These are phyloP conservation scores for Andrographis paniculata DNA, from an alignment of 305 asterid species.

Conservation along the genomic window DNA sequence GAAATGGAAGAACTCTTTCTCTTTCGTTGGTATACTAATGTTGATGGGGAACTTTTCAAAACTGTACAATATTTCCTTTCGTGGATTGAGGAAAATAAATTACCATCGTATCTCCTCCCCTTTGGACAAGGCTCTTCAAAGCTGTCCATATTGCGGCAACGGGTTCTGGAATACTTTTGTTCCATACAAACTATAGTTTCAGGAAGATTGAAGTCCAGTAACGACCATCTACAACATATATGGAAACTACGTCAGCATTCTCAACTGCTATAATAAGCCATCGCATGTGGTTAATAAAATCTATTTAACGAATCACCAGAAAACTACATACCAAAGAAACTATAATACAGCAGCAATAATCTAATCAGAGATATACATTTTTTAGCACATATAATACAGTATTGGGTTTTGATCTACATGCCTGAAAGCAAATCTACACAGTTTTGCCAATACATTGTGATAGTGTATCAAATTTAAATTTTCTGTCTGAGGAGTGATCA, in stretches of 20 bases:
- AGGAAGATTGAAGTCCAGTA: constrained; percentile 20
- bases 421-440: neutral
- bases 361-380: too few relatives aligned
- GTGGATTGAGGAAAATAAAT: constrained; percentile 26
- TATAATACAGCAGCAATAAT: neutral
- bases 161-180: neutral
- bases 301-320: constrained; percentile 5
- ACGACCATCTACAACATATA: constrained; percentile 25
- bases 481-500: constrained; percentile 12
- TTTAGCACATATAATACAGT: too few relatives aligned
- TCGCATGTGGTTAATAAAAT: constrained; percentile 12
- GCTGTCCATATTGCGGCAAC: constrained; percentile 16
- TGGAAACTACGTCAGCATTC: constrained; percentile 27
- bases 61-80: constrained; percentile 31
- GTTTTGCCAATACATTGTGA: neutral
- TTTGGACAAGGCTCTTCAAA: constrained; percentile 21
- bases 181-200: constrained; percentile 8
- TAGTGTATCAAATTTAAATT: constrained; percentile 9
- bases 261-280: constrained; percentile 14
- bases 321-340: constrained; percentile 9
- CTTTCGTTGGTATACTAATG: constrained; percentile 54
- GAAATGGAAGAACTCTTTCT: constrained; percentile 26
- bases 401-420: neutral
- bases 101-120: constrained; percentile 26
- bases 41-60: constrained; percentile 34